Evolutionary conservation across 2,329 filamentous ascomycete species (phyloP).

Genomic region (Cadophora sp.): DNA sequence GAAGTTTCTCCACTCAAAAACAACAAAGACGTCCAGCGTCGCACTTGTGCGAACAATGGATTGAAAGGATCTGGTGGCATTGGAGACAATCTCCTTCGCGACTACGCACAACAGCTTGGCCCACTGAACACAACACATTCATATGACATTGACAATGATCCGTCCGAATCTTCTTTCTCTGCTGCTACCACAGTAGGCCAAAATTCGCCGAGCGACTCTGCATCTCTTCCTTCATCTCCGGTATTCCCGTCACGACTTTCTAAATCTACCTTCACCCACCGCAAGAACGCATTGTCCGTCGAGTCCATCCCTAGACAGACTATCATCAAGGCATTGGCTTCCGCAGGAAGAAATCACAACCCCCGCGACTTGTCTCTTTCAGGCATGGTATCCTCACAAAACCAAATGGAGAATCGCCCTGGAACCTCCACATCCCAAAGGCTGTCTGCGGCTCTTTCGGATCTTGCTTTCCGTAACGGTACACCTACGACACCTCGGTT

Average conservation of each 20-base stretch:
- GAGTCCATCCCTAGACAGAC: constrained; percentile 73
- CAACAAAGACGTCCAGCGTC: constrained; percentile 27
- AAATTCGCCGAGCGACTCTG: constrained; percentile 34
- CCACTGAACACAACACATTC: constrained; percentile 47
- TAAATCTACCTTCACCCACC: constrained; percentile 36
- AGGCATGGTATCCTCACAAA: constrained; percentile 60
- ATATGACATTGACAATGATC: constrained; percentile 40
- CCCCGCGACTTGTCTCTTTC: constrained; percentile 55
- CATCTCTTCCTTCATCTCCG: constrained; percentile 41
- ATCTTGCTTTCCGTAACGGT: constrained; percentile 49
- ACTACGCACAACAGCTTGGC: constrained; percentile 51
- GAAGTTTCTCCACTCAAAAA: constrained; percentile 32
- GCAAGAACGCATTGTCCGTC: constrained; percentile 45
- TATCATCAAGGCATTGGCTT: constrained; percentile 81
- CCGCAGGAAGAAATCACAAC: constrained; percentile 64
- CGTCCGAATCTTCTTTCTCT: constrained; percentile 38
- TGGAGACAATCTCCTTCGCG: constrained; percentile 50
- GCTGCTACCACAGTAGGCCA: constrained; percentile 41
- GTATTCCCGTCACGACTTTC: constrained; percentile 32
- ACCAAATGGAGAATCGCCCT: constrained; percentile 36
- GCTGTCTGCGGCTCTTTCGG: constrained; percentile 64
- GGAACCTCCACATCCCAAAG: constrained; percentile 56
- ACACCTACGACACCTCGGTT: constrained; percentile 54
- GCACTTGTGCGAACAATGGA: constrained; percentile 38
- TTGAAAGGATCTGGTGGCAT: constrained; percentile 40